A percentile compares a stretch with the other conserved stretches of the same genome.
Conservation (phyloP, 2,329 filamentous ascomycete genomes). For the Moelleriella libera region DNA sequence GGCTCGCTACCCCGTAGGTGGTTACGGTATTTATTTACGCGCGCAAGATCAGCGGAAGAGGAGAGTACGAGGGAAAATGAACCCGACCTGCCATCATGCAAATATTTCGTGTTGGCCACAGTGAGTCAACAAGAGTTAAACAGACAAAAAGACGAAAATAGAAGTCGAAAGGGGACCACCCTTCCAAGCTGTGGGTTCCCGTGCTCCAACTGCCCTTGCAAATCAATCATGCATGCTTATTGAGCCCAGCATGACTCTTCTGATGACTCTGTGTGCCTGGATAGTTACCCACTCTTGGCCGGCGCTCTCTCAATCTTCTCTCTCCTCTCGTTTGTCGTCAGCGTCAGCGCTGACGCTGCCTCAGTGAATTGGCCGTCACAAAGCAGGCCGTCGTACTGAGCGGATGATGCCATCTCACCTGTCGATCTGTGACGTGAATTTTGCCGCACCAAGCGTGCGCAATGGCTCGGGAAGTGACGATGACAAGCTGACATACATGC, state of each 20-base stretch:
- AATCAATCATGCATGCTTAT: background rate
- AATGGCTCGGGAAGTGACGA: background rate
- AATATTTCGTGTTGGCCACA: no score
- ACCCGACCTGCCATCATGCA: background rate
- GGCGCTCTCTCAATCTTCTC: no score
- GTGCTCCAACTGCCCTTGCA: background rate
- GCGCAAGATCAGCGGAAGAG: no score
- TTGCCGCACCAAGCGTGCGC: background rate
- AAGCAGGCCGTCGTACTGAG: background rate
- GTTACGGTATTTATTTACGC: no score
- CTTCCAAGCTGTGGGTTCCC: background rate
- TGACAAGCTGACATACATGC: background rate
- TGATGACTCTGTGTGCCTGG: background rate
- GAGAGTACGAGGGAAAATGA: background rate
- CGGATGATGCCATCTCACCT: background rate
- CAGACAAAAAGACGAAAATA: background rate
- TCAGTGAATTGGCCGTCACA: no score
- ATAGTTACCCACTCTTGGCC: no score
- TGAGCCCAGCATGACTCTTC: background rate
- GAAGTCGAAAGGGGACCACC: background rate
- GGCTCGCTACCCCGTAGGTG: no score
- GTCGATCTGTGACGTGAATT: no score
- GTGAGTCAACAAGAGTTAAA: background rate
- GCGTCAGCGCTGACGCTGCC: background rate
- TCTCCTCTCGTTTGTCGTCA: no score